Base-by-base conservation (phyloP, 768 basidiomycete species). In the Pulveroboletus frians region DNA sequence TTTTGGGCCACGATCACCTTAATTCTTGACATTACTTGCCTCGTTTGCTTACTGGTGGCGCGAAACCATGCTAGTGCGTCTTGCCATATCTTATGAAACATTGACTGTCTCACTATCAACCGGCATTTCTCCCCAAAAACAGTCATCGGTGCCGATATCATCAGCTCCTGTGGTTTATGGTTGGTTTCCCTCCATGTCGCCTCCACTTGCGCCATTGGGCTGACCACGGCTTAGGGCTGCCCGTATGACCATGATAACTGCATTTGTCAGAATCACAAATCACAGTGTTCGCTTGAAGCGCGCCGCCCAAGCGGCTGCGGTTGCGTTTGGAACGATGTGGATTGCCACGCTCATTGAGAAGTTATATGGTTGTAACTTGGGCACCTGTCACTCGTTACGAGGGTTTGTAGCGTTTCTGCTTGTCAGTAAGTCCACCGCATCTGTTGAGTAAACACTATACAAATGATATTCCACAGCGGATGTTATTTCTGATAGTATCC, bases 381-480 rank as follows among this genome's bases (percentile, higher is more conserved):
- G 9, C 3, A 10, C 6, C 11, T 51, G 47, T 37, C 0, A 6
- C 21, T 20, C 31, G 30, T 5, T 3, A 6, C 23, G 20, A 5
- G 5, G 7, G 8, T 11, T 27, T 6, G 30, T n/a, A 3, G 21
- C 3, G 21, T 31, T 40, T 13, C 47, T 50, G 34, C 47, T 51
- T 15, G 5, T 43, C 41, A 32, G 40, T 52, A 5, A 27, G 49
- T 52, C 39, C 17, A 4, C 17, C 13, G 1, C 20, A 18, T n/a
- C 17, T 23, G 23, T n/a, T 37, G 10, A 18, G 29, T 10, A 13
- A 8, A 11, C 17, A 34, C 14, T 13, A 50, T 34, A 32, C 30
- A 17, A n/a, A 52, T 4, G 26, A 29, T 29, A 20, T 9, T 23
- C 5, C 7, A 20, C 35, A 59, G 58, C 46, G 38, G 54, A 60